phyloP scores from a whole-genome alignment of 179 eudicot species.

The Carnegiea gigantea region DNA sequence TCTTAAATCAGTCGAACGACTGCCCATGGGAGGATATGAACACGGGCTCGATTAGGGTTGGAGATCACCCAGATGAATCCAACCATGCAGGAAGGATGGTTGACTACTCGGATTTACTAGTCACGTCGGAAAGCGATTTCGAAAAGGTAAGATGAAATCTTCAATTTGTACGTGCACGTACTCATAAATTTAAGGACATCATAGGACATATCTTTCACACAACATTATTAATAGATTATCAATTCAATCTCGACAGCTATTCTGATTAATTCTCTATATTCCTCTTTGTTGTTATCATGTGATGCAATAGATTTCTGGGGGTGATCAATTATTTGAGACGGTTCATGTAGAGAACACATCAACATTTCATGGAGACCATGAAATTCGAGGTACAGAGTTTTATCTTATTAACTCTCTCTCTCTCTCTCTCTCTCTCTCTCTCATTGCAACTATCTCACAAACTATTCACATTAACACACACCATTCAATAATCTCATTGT shows the following conservation, averaged over 20 bases:
- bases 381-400: slow-evolving; percentile 35
- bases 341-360: slow-evolving; percentile 53
- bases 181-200: neutral
- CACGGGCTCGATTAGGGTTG: slow-evolving; percentile 22
- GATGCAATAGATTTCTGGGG: slow-evolving; percentile 38
- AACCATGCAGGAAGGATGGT: slow-evolving; percentile 34
- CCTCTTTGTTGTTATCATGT: neutral
- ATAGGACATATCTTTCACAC: too few species aligned
- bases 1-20: slow-evolving; percentile 1
- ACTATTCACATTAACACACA: neutral
- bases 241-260: neutral
- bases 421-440: too few species aligned
- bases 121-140: slow-evolving; percentile 50
- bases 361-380: slow-evolving; percentile 34
- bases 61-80: slow-evolving; percentile 31
- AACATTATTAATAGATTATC: too few species aligned
- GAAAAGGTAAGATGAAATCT: slow-evolving; percentile 42
- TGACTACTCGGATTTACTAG: slow-evolving; percentile 77
- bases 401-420: neutral
- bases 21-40: slow-evolving; percentile 2
- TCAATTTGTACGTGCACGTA: neutral
- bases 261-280: neutral
- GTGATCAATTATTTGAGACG: slow-evolving; percentile 45
- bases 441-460: neutral
- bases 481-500: neutral